Base-by-base conservation (phyloP, 2,329 filamentous ascomycete genomes). In the Penicillium digitatum region DNA sequence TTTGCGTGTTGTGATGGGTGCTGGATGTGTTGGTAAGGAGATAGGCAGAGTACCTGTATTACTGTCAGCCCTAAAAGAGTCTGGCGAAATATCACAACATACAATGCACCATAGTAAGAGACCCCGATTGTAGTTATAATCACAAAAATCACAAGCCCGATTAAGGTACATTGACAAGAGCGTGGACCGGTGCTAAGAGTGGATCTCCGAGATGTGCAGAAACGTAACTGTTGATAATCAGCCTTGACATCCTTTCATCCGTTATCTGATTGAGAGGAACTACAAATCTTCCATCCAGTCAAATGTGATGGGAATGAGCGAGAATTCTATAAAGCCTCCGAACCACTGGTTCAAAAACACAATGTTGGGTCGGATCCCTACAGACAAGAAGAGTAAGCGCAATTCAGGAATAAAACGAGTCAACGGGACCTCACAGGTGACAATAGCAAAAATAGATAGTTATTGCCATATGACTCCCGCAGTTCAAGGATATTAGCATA, bases 251-350 rank as follows among this genome's bases (percentile, higher is more conserved):
- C 8, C 12, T 20, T 22, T 5, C 10, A 9, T 4, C 20, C 8
- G 7, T 20, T 34, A 6, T 12, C 5, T 5, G 5, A 22, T 3
- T 14, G 27, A 29, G 3, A 3, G 27, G 27, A 1, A 14, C 7
- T 31, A 12, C 24, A 18, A 46, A n/a, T 70, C 67, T 43, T 64
- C 65, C 54, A 62, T 63, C 64, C 64, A 67, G 37, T 67, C 62
- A 40, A 67, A 62, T 0, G 87, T 89, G 31, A 90, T 82, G 1
- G 87, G 87, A 7, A 90, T 73, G 27, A 90, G 66, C 0, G 84
- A 87, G 3, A 90, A 60, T 0, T 88, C 87, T 0, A 84, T 87
- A 46, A 78, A 79, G 1, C 85, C 86, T 2, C 88, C 88, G 62
- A 90, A 90, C 1, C 90, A 27, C 35, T 63, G 59, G 18, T 63